Evolutionary conservation across 805 yeast genomes (phyloP).

Genomic region (Hanseniaspora pseudoguilliermondii): DNA sequence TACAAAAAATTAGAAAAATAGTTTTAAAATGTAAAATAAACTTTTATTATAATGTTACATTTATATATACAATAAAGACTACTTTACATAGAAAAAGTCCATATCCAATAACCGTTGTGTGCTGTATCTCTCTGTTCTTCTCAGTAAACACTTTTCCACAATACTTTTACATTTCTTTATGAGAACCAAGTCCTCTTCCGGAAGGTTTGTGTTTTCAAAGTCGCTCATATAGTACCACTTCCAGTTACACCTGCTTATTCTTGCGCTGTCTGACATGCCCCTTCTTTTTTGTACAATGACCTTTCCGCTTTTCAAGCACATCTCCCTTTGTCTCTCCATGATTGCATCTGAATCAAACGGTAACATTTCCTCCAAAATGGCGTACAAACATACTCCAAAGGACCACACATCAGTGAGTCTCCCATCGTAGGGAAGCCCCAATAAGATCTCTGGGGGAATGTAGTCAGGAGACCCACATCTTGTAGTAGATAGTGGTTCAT

Average conservation of each 20-base stretch:
- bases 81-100: constrained; percentile 1
- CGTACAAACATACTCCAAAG: constrained; percentile 77
- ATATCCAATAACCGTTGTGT: background rate
- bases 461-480: constrained; percentile 95
- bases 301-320: constrained; percentile 14
- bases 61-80: background rate
- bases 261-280: constrained; percentile 53
- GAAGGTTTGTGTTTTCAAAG: constrained; percentile 17
- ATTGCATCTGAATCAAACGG: constrained; percentile 68
- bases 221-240: constrained; percentile 50
- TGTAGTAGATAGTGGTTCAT: constrained; percentile 52
- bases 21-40: too few species aligned
- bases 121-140: constrained; percentile 12
- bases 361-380: constrained; percentile 68
- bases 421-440: constrained; percentile 89
- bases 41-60: too few species aligned
- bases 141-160: constrained; percentile 13
- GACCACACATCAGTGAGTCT: constrained; percentile 90
- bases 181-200: background rate
- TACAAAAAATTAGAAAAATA: too few species aligned
- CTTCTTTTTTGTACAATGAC: constrained; percentile 19
- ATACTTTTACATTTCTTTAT: constrained; percentile 6
- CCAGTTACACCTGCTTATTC: constrained; percentile 92
- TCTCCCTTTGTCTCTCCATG: constrained; percentile 24
- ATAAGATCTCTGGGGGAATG: constrained; percentile 82